phyloP scores from a whole-genome alignment of 2,329 filamentous ascomycete species.

The Chalara sp. region DNA sequence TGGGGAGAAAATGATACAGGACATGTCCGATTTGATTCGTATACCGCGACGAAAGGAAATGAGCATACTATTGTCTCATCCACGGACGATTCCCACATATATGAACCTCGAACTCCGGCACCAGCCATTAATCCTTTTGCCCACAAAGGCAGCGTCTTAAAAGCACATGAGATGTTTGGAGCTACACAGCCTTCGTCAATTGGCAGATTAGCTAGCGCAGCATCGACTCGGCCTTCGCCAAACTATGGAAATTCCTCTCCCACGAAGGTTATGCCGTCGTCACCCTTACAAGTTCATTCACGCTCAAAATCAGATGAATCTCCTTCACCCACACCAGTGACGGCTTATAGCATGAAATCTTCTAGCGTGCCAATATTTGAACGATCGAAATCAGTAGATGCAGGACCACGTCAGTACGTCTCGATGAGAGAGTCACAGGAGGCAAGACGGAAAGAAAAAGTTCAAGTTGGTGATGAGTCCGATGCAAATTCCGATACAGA shows the following conservation, averaged over 20 bases:
- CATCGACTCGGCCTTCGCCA: constrained; percentile 25
- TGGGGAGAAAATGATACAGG: constrained; percentile 22
- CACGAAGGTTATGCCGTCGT: constrained; percentile 15
- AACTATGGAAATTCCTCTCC: constrained; percentile 17
- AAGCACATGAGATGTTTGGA: constrained; percentile 21
- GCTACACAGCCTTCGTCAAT: constrained; percentile 26
- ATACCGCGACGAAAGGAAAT: neutral
- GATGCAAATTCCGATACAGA: constrained; percentile 19
- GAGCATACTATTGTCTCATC: constrained; percentile 9
- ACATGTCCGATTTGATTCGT: constrained; percentile 17
- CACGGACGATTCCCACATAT: constrained; percentile 17
- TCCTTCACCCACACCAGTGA: too few species aligned
- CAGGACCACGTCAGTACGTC: constrained; percentile 12
- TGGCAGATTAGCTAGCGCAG: constrained; percentile 17
- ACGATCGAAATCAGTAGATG: neutral
- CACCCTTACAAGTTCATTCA: constrained; percentile 12
- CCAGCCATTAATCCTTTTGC: constrained; percentile 24
- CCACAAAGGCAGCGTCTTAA: constrained; percentile 23
- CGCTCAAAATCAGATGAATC: too few species aligned
- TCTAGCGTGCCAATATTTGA: too few species aligned
- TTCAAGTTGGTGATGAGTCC: constrained; percentile 9
- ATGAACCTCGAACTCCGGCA: constrained; percentile 24
- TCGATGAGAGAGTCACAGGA: constrained; percentile 26
- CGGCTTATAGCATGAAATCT: too few species aligned
- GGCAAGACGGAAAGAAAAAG: constrained; percentile 7